Percentiles rank a stretch among this genome's conserved stretches.
These are phyloP conservation scores for Triticum timopheevii DNA, from an alignment of 176 grass and related monocot species.

Conservation along the genomic window DNA sequence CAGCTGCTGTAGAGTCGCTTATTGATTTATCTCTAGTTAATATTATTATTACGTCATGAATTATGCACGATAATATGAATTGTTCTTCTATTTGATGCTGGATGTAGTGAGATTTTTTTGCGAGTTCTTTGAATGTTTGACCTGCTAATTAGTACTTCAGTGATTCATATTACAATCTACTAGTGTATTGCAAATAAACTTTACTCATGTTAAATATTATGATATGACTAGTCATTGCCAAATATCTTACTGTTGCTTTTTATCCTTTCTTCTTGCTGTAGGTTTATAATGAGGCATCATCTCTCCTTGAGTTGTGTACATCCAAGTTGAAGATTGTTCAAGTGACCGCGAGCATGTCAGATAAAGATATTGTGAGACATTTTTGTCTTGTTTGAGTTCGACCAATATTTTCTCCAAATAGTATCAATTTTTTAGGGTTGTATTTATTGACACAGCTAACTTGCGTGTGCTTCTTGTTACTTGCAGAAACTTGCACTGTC, in stretches of 20 bases:
- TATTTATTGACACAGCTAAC: constrained; percentile 26
- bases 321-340: constrained; percentile 79
- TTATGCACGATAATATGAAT: not conserved
- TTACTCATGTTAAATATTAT: not conserved
- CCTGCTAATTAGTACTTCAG: not conserved
- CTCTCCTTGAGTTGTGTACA: constrained; percentile 81
- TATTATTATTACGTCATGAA: not conserved
- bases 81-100: constrained; percentile 2
- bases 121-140: not conserved
- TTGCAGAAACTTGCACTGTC: constrained; percentile 67
- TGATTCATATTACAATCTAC: not conserved
- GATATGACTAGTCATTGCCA: too few relatives aligned
- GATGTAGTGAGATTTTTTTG: not conserved
- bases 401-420: constrained; percentile 10
- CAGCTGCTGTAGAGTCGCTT: constrained; percentile 7
- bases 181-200: not conserved
- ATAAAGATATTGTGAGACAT: constrained; percentile 71
- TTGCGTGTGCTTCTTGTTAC: constrained; percentile 26
- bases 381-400: not conserved
- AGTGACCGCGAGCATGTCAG: constrained; percentile 67
- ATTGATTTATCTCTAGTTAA: not conserved
- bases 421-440: not conserved
- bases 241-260: not conserved
- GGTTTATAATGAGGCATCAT: constrained; percentile 77
- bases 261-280: constrained; percentile 27